These are phyloP conservation scores for Pythium rhizo-oryzae DNA, from an alignment of 352 stramenopile species.

Conservation along the genomic window DNA sequence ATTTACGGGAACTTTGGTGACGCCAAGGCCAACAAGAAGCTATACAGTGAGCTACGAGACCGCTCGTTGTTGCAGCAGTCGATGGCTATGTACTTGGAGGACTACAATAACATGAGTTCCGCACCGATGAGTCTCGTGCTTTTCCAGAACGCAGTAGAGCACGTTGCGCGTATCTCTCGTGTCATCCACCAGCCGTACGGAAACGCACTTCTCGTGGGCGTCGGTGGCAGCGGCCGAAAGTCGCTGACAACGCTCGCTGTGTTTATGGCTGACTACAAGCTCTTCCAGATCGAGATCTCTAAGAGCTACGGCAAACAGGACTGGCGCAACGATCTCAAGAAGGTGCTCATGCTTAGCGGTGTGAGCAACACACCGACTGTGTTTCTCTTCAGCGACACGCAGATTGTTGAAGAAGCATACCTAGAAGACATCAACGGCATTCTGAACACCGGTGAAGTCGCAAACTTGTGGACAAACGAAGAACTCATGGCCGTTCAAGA, in stretches of 20 bases:
- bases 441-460: slow-evolving; percentile 93
- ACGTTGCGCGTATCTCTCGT: slow-evolving; percentile 92
- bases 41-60: slow-evolving; percentile 91
- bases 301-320: slow-evolving; percentile 93
- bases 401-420: slow-evolving; percentile 93
- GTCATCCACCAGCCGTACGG: slow-evolving; percentile 94
- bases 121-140: slow-evolving; percentile 95
- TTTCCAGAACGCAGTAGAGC: slow-evolving; percentile 95
- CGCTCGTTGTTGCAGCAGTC: slow-evolving; percentile 70
- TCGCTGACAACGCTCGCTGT: slow-evolving; percentile 92
- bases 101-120: slow-evolving; percentile 96
- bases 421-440: slow-evolving; percentile 94
- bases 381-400: slow-evolving; percentile 94
- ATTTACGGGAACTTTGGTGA: slow-evolving; percentile 93
- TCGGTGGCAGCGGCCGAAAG: slow-evolving; percentile 93
- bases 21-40: slow-evolving; percentile 58
- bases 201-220: slow-evolving; percentile 93
- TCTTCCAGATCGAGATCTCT: slow-evolving; percentile 97
- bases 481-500: slow-evolving; percentile 88
- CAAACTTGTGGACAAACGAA: slow-evolving; percentile 91
- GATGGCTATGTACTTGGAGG: slow-evolving; percentile 93
- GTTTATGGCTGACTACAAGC: slow-evolving; percentile 95
- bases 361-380: slow-evolving; percentile 89
- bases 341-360: slow-evolving; percentile 76
- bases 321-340: slow-evolving; percentile 94